Evolutionary conservation across 257 asterid species (phyloP), one percentile per base, ranked within the genome.

Genomic region (Schizonepeta tenuifolia): DNA sequence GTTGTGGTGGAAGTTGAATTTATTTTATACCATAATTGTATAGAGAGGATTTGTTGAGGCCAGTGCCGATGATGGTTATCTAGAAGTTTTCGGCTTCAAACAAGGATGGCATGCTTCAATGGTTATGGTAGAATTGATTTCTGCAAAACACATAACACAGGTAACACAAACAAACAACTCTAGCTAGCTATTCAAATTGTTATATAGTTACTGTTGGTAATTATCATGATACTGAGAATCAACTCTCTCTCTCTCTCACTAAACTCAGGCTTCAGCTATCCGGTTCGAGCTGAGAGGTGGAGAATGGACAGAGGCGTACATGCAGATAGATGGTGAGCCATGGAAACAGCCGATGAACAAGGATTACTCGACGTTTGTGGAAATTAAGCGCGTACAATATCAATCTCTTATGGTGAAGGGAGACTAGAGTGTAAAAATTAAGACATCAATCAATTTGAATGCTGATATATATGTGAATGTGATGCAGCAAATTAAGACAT

Each of bases 51-150:
- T 94, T 66, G 93, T 94, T 6, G 89, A 88, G 82, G 97, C 96
- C 61, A 86, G 85, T n/a, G 96, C 98, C 3, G 97, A 91, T 78
- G 97, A 93, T 55, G 97, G 98, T 49, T 84, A 82, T 22, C 72
- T 93, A 43, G 98, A 93, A 82, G 81, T 91, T 57, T 91, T 93
- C 63, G 98, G 97, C 50, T 80, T 93, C 76, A 93, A 93, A 86
- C 96, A 93, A 67, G 98, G 98, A 73, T 93, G 98, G 98, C 98
- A 93, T 85, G 98, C 98, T 74, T 93, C 98, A 26, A 88, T 93
- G 93, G 98, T 93, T 59, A 93, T 93, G 97, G 96, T 74, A 9
- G 98, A 93, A 77, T 84, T 93, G 72, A 93, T 93, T 61, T 84
- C 96, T 24, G 96, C 98, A 65, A 89, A 88, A 85, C 96, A 93